Evolutionary conservation across 2,329 filamentous ascomycete genomes (phyloP), one percentile per base, ranked within the genome.

Genomic region (Ceratocystis destructans): DNA sequence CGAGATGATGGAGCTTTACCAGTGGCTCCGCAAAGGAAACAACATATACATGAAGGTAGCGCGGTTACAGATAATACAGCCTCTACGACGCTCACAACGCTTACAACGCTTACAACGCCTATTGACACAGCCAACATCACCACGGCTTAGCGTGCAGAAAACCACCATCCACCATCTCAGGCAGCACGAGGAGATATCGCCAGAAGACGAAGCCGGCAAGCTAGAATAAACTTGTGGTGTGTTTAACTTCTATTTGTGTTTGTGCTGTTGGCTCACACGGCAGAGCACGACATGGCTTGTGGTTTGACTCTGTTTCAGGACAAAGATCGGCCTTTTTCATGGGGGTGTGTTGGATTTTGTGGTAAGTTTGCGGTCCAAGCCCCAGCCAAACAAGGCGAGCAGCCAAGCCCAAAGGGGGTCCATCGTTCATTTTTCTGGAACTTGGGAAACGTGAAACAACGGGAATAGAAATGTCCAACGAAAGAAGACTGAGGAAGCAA

Each of bases 231-330:
- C 37, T 41, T 41, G 37, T 41, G 37, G 12, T 15, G 10, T 41
- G 37, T 41, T 12, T 12, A 41, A 8, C 37, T 12, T 41, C 37
- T 41, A 41, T 12, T 15, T 41, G 37, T 41, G 37, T 12, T 41
- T 41, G 12, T 41, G 37, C 15, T 41, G 37, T 41, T 37, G 8
- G 33, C 12, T 37, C 8, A 37, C 33, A 37, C 33, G 22, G n/a
- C 46, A 50, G 48, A 20, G 10, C 48, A 53, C 48, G 10, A 53
- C 22, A 28, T 53, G 25, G 25, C 8, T 31, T 25, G 55, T 59
- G 55, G 55, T 59, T 59, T 59, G 55, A 59, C 55, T 31, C 28
- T 59, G 55, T 59, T 59, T 59, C 55, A 59, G 55, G 55, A 59
- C 28, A 59, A 41, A 37, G 28, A 59, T 59, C 12, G 28, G 55